A percentile compares a stretch with the other conserved stretches of the same genome.
These are phyloP conservation scores for Coemansia sp. DNA, from an alignment of 192 early-diverging fungal genomes.

Conservation along the genomic window DNA sequence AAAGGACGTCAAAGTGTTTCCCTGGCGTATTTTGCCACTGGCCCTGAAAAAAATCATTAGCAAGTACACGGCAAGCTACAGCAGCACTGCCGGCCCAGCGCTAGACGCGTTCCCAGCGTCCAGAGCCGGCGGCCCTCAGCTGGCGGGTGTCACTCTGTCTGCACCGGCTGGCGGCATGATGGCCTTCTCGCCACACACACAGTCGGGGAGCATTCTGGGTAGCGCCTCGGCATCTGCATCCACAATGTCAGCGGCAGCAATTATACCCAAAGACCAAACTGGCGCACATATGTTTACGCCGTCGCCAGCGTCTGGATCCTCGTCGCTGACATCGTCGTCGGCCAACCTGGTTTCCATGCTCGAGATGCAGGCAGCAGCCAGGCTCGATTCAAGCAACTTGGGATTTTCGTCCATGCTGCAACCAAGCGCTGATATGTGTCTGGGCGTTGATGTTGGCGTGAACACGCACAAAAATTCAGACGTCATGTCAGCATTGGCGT, in stretches of 20 bases:
- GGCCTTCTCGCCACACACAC: constrained; percentile 17
- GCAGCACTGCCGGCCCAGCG: constrained; percentile 28
- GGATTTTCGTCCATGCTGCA: background rate
- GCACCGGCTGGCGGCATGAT: constrained; percentile 29
- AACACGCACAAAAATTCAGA: background rate
- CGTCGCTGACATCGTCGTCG: constrained; percentile 14
- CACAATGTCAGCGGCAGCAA: constrained; percentile 16
- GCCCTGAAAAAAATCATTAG: constrained; percentile 76
- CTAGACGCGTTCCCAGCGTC: constrained; percentile 27
- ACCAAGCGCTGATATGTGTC: constrained; percentile 1
- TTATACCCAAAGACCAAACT: background rate
- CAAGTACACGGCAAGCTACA: constrained; percentile 61
- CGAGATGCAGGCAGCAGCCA: constrained; percentile 11
- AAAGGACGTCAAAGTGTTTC: constrained; percentile 86
- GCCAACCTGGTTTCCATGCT: constrained; percentile 17
- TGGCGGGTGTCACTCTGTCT: constrained; percentile 22
- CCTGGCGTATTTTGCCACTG: constrained; percentile 67
- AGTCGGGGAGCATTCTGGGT: constrained; percentile 8
- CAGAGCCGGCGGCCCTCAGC: constrained; percentile 14
- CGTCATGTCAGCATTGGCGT: background rate
- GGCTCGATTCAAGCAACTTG: background rate
- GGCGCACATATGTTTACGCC: constrained; percentile 3
- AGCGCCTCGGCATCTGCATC: constrained; percentile 27
- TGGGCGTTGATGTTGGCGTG: constrained; percentile 11
- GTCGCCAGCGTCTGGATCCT: constrained; percentile 7